phyloP scores from a whole-genome alignment of 306 rosid genomes.

The Cucumis hystrix region DNA sequence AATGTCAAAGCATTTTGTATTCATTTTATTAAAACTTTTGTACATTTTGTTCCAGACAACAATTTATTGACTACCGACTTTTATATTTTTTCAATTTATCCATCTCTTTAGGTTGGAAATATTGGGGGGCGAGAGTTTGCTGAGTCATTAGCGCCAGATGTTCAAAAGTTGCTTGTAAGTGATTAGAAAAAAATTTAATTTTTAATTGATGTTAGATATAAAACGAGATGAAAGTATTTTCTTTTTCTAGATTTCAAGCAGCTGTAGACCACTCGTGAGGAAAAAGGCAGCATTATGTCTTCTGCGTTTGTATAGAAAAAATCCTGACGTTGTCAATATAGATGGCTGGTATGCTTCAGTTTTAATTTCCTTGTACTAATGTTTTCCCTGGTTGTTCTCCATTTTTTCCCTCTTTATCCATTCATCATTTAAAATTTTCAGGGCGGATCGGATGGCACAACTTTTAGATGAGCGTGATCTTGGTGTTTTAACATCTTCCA shows the following conservation, averaged over 20 bases:
- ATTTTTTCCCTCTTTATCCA: conserved; percentile 8
- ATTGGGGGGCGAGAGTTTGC: conserved; percentile 99
- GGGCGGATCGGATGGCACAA: conserved; percentile 99
- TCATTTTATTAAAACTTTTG: neutral
- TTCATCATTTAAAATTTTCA: conserved; percentile 15
- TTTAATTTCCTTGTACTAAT: conserved; percentile 14
- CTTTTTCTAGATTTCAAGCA: conserved; percentile 75
- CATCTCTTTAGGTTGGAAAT: conserved; percentile 76
- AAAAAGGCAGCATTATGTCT: conserved; percentile 95
- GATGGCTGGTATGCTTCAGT: conserved; percentile 80
- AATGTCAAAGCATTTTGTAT: neutral
- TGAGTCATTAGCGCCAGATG: conserved; percentile 97
- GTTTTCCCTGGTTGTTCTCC: conserved; percentile 3
- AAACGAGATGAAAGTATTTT: conserved; percentile 16
- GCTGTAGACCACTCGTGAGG: conserved; percentile 97
- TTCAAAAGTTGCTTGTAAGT: conserved; percentile 86
- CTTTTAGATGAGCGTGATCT: conserved; percentile 97
- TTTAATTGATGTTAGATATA: conserved; percentile 8
- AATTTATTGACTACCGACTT: neutral
- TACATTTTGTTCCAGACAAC: neutral
- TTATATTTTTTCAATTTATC: conserved; percentile 11
- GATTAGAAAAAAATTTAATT: conserved; percentile 4
- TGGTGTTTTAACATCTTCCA: conserved; percentile 95
- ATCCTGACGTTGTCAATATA: conserved; percentile 96
- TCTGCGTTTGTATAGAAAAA: conserved; percentile 89